phyloP scores from a whole-genome alignment of 805 yeast species.

The Komagataella populi region DNA sequence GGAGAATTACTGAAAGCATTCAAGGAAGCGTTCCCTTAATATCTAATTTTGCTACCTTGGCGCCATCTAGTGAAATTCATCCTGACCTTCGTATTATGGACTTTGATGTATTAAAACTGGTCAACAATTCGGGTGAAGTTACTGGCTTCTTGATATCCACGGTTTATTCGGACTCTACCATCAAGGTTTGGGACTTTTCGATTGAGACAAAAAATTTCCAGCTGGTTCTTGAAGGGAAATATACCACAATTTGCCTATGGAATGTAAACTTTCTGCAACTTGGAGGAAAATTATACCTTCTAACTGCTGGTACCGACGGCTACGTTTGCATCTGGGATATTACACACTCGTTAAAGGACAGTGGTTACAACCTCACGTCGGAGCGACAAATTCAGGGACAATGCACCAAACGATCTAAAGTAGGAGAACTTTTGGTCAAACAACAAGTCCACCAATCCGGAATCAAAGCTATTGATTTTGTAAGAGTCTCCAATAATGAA shows the following conservation, averaged over 20 bases:
- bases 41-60: slow-evolving; percentile 34
- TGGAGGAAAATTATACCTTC: slow-evolving; percentile 18
- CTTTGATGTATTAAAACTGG: slow-evolving; percentile 25
- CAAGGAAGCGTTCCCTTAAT: slow-evolving; percentile 28
- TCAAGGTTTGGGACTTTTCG: slow-evolving; percentile 50
- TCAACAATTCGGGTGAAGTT: slow-evolving; percentile 19
- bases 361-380: neutral
- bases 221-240: slow-evolving; percentile 31
- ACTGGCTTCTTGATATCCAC: slow-evolving; percentile 46
- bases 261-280: slow-evolving; percentile 34
- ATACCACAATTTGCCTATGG: slow-evolving; percentile 68
- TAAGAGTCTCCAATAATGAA: slow-evolving; percentile 2
- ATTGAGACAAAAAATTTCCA: slow-evolving; percentile 22
- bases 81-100: slow-evolving; percentile 92
- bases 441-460: slow-evolving; percentile 76
- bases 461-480: slow-evolving; percentile 43
- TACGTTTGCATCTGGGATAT: slow-evolving; percentile 50
- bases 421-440: slow-evolving; percentile 19
- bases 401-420: slow-evolving; percentile 1
- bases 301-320: slow-evolving; percentile 79
- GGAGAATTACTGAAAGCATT: slow-evolving; percentile 40
- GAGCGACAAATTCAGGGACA: neutral
- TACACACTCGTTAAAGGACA: slow-evolving; percentile 8
- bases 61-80: slow-evolving; percentile 33
- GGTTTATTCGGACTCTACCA: slow-evolving; percentile 76